Evolutionary conservation across 2,329 filamentous ascomycete species (phyloP).

Genomic region (Purpureocillium lavendulum): DNA sequence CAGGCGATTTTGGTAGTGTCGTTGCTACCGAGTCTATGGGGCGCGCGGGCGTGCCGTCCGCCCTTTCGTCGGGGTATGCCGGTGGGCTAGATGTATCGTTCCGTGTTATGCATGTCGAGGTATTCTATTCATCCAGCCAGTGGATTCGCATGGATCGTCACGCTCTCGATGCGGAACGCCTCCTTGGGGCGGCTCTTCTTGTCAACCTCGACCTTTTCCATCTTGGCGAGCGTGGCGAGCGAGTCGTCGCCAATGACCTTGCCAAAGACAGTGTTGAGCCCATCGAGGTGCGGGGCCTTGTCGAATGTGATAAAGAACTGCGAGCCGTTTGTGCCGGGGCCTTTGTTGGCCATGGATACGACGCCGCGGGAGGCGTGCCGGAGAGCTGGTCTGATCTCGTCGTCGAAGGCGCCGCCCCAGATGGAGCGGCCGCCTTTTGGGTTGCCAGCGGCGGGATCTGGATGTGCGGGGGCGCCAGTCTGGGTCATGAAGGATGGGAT

Average conservation of each 20-base stretch:
- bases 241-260: slow-evolving; percentile 60
- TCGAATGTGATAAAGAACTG: slow-evolving; percentile 80
- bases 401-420: slow-evolving; percentile 66
- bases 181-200: slow-evolving; percentile 69
- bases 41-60: no score
- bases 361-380: slow-evolving; percentile 61
- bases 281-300: slow-evolving; percentile 72
- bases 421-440: slow-evolving; percentile 66
- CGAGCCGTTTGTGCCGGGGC: slow-evolving; percentile 63
- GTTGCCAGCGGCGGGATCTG: slow-evolving; percentile 37
- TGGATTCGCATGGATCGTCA: slow-evolving; percentile 75
- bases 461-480: slow-evolving; percentile 55
- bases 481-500: slow-evolving; percentile 79
- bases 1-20: no score
- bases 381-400: slow-evolving; percentile 68
- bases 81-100: no score
- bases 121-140: slow-evolving; percentile 45
- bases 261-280: slow-evolving; percentile 78
- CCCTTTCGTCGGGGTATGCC: no score
- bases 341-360: slow-evolving; percentile 73
- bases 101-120: no score
- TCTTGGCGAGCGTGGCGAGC: slow-evolving; percentile 55
- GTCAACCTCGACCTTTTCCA: slow-evolving; percentile 67
- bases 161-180: slow-evolving; percentile 54
- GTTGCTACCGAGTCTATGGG: no score